Evolutionary conservation across 495 filamentous ascomycete genomes (phyloP).

Genomic region (Cetradonia linearis): DNA sequence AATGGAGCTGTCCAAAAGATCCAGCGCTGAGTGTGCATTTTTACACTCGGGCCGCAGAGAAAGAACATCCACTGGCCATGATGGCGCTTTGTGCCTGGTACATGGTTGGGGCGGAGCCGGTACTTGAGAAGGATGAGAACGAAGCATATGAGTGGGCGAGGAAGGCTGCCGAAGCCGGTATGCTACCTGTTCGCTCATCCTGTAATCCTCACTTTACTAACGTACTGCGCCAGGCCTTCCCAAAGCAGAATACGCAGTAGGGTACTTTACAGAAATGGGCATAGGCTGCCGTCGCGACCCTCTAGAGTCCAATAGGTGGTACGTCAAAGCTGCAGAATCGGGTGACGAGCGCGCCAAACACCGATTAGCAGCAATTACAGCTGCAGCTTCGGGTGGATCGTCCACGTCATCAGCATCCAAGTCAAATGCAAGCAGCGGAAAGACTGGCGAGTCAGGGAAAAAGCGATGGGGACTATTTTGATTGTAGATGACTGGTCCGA

Average conservation of each 20-base stretch:
- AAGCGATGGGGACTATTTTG: slow-evolving; percentile 22
- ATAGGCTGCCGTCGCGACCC: slow-evolving; percentile 90
- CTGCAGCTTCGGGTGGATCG: slow-evolving; percentile 63
- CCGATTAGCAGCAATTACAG: slow-evolving; percentile 73
- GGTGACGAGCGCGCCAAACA: slow-evolving; percentile 84
- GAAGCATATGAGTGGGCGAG: slow-evolving; percentile 96
- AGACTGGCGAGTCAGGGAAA: slow-evolving; percentile 15
- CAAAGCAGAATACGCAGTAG: slow-evolving; percentile 91
- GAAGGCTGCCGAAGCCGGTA: slow-evolving; percentile 76
- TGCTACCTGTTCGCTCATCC: slow-evolving; percentile 22
- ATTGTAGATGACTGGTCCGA: background rate
- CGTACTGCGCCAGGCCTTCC: slow-evolving; percentile 51
- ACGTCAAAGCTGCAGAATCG: slow-evolving; percentile 87
- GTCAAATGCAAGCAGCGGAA: slow-evolving; percentile 16
- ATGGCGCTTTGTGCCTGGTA: slow-evolving; percentile 99
- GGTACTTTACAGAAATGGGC: slow-evolving; percentile 97
- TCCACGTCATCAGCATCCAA: slow-evolving; percentile 31
- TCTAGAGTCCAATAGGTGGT: slow-evolving; percentile 95
- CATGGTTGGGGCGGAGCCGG: slow-evolving; percentile 85
- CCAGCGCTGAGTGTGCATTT: slow-evolving; percentile 93
- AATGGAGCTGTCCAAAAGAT: slow-evolving; percentile 75
- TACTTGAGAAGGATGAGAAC: slow-evolving; percentile 86
- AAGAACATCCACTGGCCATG: slow-evolving; percentile 81
- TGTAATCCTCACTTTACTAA: background rate
- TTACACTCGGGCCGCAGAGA: slow-evolving; percentile 84